Evolutionary conservation across 2,329 filamentous ascomycete genomes (phyloP).

Genomic region (Penicillium sp.): DNA sequence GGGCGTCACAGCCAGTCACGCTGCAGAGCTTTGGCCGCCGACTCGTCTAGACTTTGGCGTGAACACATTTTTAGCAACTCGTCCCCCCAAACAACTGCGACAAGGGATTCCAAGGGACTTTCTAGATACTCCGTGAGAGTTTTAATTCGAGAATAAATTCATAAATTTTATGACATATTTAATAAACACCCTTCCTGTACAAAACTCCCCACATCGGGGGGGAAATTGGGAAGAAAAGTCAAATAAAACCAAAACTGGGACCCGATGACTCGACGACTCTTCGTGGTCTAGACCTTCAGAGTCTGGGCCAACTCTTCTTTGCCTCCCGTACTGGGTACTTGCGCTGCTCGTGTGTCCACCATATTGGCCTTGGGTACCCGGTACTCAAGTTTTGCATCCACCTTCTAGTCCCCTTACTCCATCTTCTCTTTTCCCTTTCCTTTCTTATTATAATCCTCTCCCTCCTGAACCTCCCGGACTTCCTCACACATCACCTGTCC

Average conservation of each 20-base stretch:
- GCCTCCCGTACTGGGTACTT: conserved; percentile 14
- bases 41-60: conserved; percentile 13
- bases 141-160: too few relatives aligned
- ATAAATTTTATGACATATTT: too few relatives aligned
- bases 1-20: conserved; percentile 11
- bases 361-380: conserved; percentile 3
- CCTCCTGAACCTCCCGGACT: conserved; percentile 5
- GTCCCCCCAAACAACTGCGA: background rate
- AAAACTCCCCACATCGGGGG: background rate
- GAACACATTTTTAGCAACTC: conserved; percentile 11
- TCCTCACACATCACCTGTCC: background rate
- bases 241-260: background rate
- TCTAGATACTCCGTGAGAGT: too few relatives aligned
- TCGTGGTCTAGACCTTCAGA: conserved; percentile 23
- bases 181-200: too few relatives aligned
- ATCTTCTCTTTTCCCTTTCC: conserved; percentile 17
- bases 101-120: too few relatives aligned
- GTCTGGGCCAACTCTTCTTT: conserved; percentile 15
- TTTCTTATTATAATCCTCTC: conserved; percentile 13
- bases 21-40: background rate
- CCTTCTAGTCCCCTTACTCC: conserved; percentile 18
- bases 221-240: background rate
- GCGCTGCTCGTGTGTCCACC: background rate
- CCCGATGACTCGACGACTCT: conserved; percentile 27
- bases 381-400: background rate